Conservation (phyloP, 768 basidiomycete genomes). For the Termitomyces sp. region DNA sequence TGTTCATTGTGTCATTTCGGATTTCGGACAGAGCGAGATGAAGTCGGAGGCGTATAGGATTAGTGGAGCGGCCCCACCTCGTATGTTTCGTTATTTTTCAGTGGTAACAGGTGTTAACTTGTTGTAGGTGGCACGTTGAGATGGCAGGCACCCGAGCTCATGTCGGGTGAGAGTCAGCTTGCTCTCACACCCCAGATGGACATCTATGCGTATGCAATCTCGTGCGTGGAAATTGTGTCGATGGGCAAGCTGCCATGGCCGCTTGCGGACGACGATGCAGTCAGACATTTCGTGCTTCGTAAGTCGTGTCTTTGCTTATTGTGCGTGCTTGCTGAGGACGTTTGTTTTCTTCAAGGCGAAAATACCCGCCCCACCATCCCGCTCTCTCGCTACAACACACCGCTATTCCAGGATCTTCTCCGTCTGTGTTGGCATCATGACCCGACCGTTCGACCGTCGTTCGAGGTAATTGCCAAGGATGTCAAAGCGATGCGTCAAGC, state of each 20-base stretch:
- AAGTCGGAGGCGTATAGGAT: conserved; percentile 63
- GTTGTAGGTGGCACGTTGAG: conserved; percentile 53
- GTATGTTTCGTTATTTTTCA: conserved; percentile 27
- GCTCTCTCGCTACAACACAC: conserved; percentile 23
- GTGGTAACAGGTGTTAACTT: background rate
- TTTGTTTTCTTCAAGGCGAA: conserved; percentile 29
- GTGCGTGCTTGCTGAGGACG: too few species aligned
- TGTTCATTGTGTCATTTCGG: conserved; percentile 65
- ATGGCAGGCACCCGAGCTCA: conserved; percentile 70
- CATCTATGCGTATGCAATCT: conserved; percentile 65
- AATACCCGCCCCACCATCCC: conserved; percentile 49
- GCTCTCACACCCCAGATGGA: conserved; percentile 50
- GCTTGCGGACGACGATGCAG: conserved; percentile 40
- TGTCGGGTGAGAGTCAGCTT: conserved; percentile 23
- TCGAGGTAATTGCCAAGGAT: conserved; percentile 39
- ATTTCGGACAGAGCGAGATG: conserved; percentile 82
- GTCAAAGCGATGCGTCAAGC: conserved; percentile 39
- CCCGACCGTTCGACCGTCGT: conserved; percentile 46
- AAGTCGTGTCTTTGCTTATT: conserved; percentile 10
- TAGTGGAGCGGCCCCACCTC: conserved; percentile 41
- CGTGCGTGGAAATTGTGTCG: conserved; percentile 56
- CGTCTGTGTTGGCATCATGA: conserved; percentile 51
- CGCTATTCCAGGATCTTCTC: conserved; percentile 39
- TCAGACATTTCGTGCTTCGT: conserved; percentile 49
- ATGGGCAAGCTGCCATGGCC: conserved; percentile 61